Evolutionary conservation across 2,329 filamentous ascomycete genomes (phyloP), one percentile per base, ranked within the genome.

Genomic region (Exophiala bonariae): DNA sequence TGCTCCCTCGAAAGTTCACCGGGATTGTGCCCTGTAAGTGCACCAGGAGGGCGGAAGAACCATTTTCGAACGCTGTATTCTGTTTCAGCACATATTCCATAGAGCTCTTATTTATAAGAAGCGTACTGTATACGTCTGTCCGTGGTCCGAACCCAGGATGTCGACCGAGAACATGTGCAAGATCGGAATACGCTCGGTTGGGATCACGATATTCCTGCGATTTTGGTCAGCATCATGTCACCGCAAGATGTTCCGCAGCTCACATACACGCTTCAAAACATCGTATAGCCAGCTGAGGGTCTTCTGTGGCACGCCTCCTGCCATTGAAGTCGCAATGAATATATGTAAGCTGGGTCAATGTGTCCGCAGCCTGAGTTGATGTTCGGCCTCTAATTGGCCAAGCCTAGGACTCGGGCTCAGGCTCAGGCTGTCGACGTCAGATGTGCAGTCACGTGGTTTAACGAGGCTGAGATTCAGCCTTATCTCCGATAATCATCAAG

Each of bases 221-320:
- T 13, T 14, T 4, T 4, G 28, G n/a, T 22, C 11, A 22, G 19
- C n/a, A 40, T n/a, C 6, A 19, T 31, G 5, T 30, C 8, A 18
- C 16, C 14, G 20, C 8, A 9, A 7, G 14, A 6, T 5, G 32
- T 14, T 28, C 20, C 11, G 31, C 10, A 23, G 17, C 3, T 38
- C 8, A 47, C 58, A 34, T 72, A 89, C 87, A 61, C 83, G 88
- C 33, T 86, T 88, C 49, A 97, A 73, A 46, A 96, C 85, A 70
- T 88, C 93, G 72, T 95, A 96, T 4, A 97, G 83, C 92, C 92
- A 97, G 72, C 90, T 91, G 63, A 97, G 78, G 52, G 95, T 86
- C 72, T 90, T 87, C 69, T 95, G 90, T 61, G 89, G 86, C 65
- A 96, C 87, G 61, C 84, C 82, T 60, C 84, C 82, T 52, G 77